Base-by-base conservation (phyloP, 495 filamentous ascomycete species). In the Lindgomyces ingoldianus region DNA sequence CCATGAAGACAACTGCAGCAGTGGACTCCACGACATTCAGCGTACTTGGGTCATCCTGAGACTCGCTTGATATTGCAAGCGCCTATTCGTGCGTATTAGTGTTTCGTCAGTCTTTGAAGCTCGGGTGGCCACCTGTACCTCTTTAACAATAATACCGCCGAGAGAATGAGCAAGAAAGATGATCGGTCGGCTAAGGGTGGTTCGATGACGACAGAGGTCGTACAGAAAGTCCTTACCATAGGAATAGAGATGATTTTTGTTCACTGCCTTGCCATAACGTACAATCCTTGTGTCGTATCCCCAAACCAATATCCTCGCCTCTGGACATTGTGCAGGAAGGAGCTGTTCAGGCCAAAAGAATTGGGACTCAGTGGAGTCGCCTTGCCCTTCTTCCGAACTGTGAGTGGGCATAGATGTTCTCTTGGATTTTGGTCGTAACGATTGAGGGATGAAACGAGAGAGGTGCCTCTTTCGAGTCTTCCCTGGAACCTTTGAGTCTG, bases 321-420 rank as follows among this genome's bases (percentile, higher is more conserved):
- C 14, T 2, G 41, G 41, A 25, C 57, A 60, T 9, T 27, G 22
- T 14, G 16, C 24, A 30, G 57, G 42, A 6, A 60, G 44, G 16
- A 60, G 57, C 11, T 60, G 42, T 2, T 2, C 14, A 3, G 57
- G 57, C 57, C 57, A 60, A 25, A 50, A 60, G 2, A 51, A 18
- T 2, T 47, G 2, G 2, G 52, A 47, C 18, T n/a, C n/a, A 8
- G 1, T n/a, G 16, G 3, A n/a, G n/a, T n/a, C 44, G 8, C n/a
- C 36, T 41, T n/a, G 36, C n/a, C 36, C 8, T 41, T n/a, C n/a
- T 9, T 41, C n/a, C n/a, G 36, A 41, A 41, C n/a, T 41, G 9
- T 41, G 44, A 4, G 21, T 22, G 4, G 14, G 44, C 44, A 8
- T 47, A 22, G 6, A 4, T 47, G 6, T 47, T 22, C 4, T 22